Conservation (phyloP, 1,139 yeast genomes). For the Saccharomycopsis hybrid region DNA sequence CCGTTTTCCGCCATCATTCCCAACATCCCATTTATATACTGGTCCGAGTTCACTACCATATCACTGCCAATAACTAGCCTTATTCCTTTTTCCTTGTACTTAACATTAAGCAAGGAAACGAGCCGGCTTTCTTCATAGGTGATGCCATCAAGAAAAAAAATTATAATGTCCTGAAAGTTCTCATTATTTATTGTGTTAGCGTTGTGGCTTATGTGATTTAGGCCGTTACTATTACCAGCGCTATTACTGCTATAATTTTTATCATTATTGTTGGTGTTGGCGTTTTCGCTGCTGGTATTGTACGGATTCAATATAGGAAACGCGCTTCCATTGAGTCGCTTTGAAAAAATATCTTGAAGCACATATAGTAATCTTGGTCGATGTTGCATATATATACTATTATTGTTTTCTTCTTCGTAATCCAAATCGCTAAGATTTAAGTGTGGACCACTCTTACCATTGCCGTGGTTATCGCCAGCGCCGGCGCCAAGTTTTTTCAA, state of each 20-base stretch:
- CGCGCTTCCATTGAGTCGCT: conserved; percentile 40
- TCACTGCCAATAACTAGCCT: conserved; percentile 76
- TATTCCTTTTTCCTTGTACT: conserved; percentile 36
- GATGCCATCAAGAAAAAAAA: conserved; percentile 83
- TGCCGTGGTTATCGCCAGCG: conserved; percentile 13
- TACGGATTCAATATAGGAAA: conserved; percentile 46
- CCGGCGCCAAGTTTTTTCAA: conserved; percentile 25
- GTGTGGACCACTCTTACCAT: conserved; percentile 32
- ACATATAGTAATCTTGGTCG: conserved; percentile 62
- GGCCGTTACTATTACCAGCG: conserved; percentile 22
- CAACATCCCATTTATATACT: conserved; percentile 27
- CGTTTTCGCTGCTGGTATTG: conserved; percentile 28
- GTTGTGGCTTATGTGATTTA: conserved; percentile 22
- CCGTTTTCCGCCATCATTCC: not conserved
- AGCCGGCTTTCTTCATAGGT: conserved; percentile 89
- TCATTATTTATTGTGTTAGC: conserved; percentile 27
- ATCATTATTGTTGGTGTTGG: too few species aligned
- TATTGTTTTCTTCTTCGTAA: conserved; percentile 28
- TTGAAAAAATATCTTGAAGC: conserved; percentile 43
- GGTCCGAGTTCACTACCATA: conserved; percentile 49
- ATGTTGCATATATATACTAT: conserved; percentile 65
- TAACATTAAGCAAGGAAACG: conserved; percentile 60
- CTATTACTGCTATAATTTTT: not conserved
- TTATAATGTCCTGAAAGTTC: conserved; percentile 65
- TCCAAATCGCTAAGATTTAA: conserved; percentile 7